These are phyloP conservation scores for Mucor sp. DNA, from an alignment of 371 early-diverging fungal genomes.

Conservation along the genomic window DNA sequence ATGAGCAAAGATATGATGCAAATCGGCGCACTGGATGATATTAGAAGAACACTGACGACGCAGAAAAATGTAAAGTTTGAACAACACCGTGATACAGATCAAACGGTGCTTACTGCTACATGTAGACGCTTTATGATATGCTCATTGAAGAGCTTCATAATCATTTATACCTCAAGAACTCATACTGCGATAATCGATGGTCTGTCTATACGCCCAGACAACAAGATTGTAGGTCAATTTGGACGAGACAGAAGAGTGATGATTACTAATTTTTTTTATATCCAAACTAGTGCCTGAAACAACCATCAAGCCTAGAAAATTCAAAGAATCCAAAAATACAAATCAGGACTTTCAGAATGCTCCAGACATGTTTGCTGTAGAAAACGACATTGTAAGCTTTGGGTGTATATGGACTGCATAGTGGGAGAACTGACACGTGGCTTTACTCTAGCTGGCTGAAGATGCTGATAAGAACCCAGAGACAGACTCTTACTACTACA, in stretches of 20 bases:
- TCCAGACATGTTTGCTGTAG: slow-evolving; percentile 44
- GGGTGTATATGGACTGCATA: neutral
- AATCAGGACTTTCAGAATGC: slow-evolving; percentile 4
- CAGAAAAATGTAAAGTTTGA: slow-evolving; percentile 60
- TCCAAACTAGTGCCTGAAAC: slow-evolving; percentile 50
- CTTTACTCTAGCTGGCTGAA: slow-evolving; percentile 58
- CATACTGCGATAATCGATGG: slow-evolving; percentile 68
- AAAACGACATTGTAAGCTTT: slow-evolving; percentile 39
- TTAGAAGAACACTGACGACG: slow-evolving; percentile 70
- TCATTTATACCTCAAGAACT: slow-evolving; percentile 90
- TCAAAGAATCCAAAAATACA: slow-evolving; percentile 11
- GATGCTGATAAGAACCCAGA: slow-evolving; percentile 84
- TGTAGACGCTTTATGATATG: slow-evolving; percentile 71
- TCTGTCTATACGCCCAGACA: slow-evolving; percentile 59
- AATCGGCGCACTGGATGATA: slow-evolving; percentile 84
- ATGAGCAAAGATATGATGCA: slow-evolving; percentile 74
- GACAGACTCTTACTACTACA: slow-evolving; percentile 88
- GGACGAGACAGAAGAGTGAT: neutral
- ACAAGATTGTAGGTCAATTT: slow-evolving; percentile 48
- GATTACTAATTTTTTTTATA: neutral
- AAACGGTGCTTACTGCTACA: neutral
- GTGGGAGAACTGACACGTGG: neutral
- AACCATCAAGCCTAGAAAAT: slow-evolving; percentile 37
- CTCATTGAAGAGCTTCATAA: slow-evolving; percentile 91
- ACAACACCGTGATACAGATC: neutral